Conservation (phyloP, 805 yeast species). For the Starmerella stigmatis region DNA sequence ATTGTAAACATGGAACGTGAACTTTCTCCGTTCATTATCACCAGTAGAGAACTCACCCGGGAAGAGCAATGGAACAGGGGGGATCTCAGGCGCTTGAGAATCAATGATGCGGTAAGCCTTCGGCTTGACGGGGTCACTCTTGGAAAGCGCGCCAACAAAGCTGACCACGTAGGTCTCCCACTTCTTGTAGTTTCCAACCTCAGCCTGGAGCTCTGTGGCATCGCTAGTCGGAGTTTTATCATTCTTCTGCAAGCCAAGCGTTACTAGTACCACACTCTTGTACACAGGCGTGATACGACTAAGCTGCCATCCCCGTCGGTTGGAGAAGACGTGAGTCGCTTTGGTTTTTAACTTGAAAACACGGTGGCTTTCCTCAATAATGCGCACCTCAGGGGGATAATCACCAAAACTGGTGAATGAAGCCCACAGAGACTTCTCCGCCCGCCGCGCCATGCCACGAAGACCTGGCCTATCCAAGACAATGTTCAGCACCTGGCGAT, state of each 20-base stretch:
- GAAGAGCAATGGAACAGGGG: constrained; percentile 1
- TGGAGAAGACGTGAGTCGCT: constrained; percentile 10
- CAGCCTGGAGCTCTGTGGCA: background rate
- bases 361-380: constrained; percentile 19
- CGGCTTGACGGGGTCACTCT: constrained; percentile 12
- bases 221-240: background rate
- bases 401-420: constrained; percentile 9
- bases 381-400: constrained; percentile 11
- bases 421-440: constrained; percentile 15
- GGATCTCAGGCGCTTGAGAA: constrained; percentile 12
- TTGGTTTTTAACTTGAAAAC: constrained; percentile 7
- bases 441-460: constrained; percentile 10
- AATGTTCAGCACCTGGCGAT: constrained; percentile 2
- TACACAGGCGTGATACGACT: constrained; percentile 1
- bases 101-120: constrained; percentile 5
- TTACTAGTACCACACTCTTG: constrained; percentile 10
- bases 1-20: constrained; percentile 7
- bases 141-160: constrained; percentile 17
- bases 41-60: constrained; percentile 6
- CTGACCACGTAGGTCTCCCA: constrained; percentile 16
- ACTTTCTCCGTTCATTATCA: constrained; percentile 1
- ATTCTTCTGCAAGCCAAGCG: constrained; percentile 2
- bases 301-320: constrained; percentile 9
- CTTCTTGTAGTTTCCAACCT: constrained; percentile 3
- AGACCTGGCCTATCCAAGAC: constrained; percentile 14